Base-by-base conservation (phyloP, 306 rosid genomes). In the Ormosia emarginata region DNA sequence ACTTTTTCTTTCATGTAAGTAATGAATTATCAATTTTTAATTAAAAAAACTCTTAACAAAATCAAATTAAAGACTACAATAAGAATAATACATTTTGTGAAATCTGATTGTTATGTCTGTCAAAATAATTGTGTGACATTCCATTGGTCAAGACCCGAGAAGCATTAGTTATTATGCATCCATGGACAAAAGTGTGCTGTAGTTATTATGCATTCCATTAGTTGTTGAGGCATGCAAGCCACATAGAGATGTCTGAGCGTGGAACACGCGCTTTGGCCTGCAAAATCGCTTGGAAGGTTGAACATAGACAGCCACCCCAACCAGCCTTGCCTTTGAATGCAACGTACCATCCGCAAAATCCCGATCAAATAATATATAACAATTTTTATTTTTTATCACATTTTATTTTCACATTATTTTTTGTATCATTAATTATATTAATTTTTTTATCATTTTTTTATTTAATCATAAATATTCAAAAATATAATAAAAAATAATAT, bases 331-430 rank as follows among this genome's bases (percentile, higher is more conserved):
- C 69, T 55, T 65, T 53, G 85, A 92, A 85, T 87, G 84, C 93
- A 89, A 67, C 83, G 86, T 59, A 86, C 78, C 86, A 76, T 66
- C 85, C 74, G 14, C 90, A 80, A 86, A 84, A 90, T 90, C 89
- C 88, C 79, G 11, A 80, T 2, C 47, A 55, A 15, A 56, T 29
- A 62, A 62, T 24, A 24, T n/a, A n/a, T n/a, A n/a, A n/a, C n/a
- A n/a, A n/a, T n/a, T n/a, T n/a, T n/a, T n/a, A n/a, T n/a, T n/a
- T n/a, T n/a, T n/a, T n/a, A n/a, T n/a, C n/a, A n/a, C n/a, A n/a
- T n/a, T n/a, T n/a, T n/a, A n/a, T n/a, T n/a, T n/a, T n/a, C n/a
- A n/a, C n/a, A n/a, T n/a, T n/a, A n/a, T n/a, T n/a, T n/a, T n/a
- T n/a, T n/a, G n/a, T n/a, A n/a, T n/a, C n/a, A n/a, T n/a, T n/a